Base-by-base conservation (phyloP, 352 stramenopile genomes). In the Phytophthora gonapodyides region DNA sequence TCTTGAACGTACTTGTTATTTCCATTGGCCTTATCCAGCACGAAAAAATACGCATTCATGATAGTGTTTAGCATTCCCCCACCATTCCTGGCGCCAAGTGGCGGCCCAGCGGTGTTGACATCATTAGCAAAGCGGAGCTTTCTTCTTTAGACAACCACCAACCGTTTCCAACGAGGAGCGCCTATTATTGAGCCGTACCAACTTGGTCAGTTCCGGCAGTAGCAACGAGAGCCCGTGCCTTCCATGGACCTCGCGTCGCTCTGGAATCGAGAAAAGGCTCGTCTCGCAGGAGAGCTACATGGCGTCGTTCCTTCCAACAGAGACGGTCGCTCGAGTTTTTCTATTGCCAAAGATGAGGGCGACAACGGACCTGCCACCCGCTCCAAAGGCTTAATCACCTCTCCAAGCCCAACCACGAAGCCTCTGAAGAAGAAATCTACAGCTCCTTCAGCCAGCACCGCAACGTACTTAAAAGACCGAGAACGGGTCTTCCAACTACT, bases 161-260 rank as follows among this genome's bases (percentile, higher is more conserved):
- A 8, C 27, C 27, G 27, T 31, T 31, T 31, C 5, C 27, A 0
- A 31, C 27, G 27, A 7, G 27, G 2, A 31, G 27, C 27, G 7
- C 27, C 27, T 31, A 31, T 31, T 31, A 7, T 31, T 31, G 27
- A 31, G 5, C 24, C 27, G 6, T 9, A 7, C 27, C 27, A 31
- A 31, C 27, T 31, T 27, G 2, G 6, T 27, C 24, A 27, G 24
- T 27, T 27, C 21, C 21, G 1, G 21, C 21, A 24, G 21, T 24
- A 31, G 27, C 27, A 31, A 31, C 27, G 27, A 31, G 6, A 31
- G 27, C 27, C 5, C 6, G 27, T 31, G 27, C 27, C 27, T 53
- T 31, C 47, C 48, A 89, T 89, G 80, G 76, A 89, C 64, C 62
- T 89, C 27, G 27, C 66, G 15, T 61, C 74, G 49, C 71, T 89